These are phyloP conservation scores for Plasmodium sp. DNA, from an alignment of 169 alveolate genomes.

Conservation along the genomic window DNA sequence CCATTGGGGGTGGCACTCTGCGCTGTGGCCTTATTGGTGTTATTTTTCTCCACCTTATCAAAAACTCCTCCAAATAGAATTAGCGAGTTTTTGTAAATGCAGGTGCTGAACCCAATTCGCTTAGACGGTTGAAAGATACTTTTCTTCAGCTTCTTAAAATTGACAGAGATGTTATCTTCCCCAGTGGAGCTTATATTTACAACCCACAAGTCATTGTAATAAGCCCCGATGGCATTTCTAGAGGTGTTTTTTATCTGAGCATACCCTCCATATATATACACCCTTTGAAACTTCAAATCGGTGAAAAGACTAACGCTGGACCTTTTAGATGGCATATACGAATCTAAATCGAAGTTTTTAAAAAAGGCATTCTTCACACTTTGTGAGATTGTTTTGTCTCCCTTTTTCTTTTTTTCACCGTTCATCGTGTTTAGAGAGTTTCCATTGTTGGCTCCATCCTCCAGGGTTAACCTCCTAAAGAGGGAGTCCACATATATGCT, in stretches of 20 bases:
- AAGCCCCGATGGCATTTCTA: constrained; percentile 86
- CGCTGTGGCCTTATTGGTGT: constrained; percentile 52
- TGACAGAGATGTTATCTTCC: constrained; percentile 74
- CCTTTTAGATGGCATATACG: constrained; percentile 55
- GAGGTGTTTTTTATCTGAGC: constrained; percentile 87
- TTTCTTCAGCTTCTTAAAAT: constrained; percentile 78
- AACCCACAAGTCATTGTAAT: constrained; percentile 89
- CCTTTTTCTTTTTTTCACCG: constrained; percentile 27
- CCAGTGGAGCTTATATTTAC: constrained; percentile 85
- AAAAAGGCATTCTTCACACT: constrained; percentile 36
- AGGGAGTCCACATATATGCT: constrained; percentile 74
- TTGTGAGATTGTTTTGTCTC: constrained; percentile 12
- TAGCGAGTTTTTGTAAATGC: constrained; percentile 81
- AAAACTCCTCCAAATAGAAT: constrained; percentile 92
- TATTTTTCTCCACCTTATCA: constrained; percentile 87
- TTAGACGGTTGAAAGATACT: constrained; percentile 80
- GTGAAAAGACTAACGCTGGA: constrained; percentile 50
- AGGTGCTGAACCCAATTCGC: constrained; percentile 84
- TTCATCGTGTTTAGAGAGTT: not conserved
- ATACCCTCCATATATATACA: constrained; percentile 92
- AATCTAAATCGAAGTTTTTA: constrained; percentile 63
- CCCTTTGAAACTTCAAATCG: constrained; percentile 72
- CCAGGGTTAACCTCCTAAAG: constrained; percentile 76
- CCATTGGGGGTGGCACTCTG: not conserved
- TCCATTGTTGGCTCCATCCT: constrained; percentile 5